Evolutionary conservation across 176 grass and related monocot species (phyloP).

Genomic region (Bonia amplexicaulis): DNA sequence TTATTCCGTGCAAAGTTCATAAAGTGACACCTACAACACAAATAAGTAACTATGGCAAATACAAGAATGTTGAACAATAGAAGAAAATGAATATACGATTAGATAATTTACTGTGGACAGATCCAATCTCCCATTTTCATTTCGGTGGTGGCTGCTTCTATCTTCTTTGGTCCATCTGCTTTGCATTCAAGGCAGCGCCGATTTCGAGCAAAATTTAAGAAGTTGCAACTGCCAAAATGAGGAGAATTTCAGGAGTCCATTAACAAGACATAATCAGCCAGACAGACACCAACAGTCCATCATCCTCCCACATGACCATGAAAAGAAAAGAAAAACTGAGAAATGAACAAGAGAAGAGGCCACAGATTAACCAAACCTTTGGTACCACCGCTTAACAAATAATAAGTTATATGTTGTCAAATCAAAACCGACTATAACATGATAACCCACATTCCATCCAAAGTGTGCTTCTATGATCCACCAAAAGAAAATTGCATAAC

Average conservation of each 20-base stretch:
- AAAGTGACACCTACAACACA: constrained; percentile 58
- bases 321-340: background rate
- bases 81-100: background rate
- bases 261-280: background rate
- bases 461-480: background rate
- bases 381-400: background rate
- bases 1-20: constrained; percentile 88
- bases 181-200: constrained; percentile 57
- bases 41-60: constrained; percentile 13
- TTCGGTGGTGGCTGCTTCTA: constrained; percentile 22
- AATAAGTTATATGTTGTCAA: background rate
- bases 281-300: background rate
- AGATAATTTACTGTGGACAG: constrained; percentile 58
- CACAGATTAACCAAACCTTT: background rate
- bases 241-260: background rate
- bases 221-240: constrained; percentile 55
- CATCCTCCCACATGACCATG: background rate
- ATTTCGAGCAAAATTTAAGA: constrained; percentile 79
- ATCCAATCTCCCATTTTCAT: constrained; percentile 96
- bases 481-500: background rate
- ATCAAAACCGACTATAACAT: background rate
- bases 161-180: constrained; percentile 55
- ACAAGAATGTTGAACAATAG: background rate
- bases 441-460: background rate
- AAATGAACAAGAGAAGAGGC: constrained; percentile 9